Evolutionary conservation across 2,329 filamentous ascomycete species (phyloP).

Genomic region (Cadophora gregata): DNA sequence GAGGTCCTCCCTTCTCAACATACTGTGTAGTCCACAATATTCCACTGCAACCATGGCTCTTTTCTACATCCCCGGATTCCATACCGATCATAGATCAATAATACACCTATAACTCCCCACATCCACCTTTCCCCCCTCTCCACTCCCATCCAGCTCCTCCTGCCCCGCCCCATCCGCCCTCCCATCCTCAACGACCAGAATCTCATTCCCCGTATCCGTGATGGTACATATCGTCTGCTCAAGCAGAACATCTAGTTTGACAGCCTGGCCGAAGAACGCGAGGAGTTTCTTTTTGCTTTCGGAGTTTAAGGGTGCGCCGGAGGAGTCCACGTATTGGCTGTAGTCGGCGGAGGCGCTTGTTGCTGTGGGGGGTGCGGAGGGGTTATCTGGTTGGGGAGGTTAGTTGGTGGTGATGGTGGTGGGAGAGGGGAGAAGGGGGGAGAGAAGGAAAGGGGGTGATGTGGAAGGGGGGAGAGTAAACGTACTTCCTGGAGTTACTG

Average conservation of each 20-base stretch:
- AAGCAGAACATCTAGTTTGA: constrained; percentile 7
- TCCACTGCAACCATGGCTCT: no score
- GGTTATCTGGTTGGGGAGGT: neutral
- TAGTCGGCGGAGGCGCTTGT: constrained; percentile 22
- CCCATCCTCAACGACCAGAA: constrained; percentile 16
- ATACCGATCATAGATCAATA: constrained; percentile 8
- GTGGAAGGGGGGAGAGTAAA: neutral
- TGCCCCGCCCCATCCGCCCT: neutral
- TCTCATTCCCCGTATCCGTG: constrained; percentile 21
- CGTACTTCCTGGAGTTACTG: constrained; percentile 22
- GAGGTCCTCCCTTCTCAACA: no score
- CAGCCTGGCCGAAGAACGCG: constrained; percentile 24
- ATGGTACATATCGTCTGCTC: constrained; percentile 25
- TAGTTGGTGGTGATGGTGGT: neutral
- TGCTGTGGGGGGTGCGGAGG: constrained; percentile 14
- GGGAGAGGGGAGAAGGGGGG: neutral
- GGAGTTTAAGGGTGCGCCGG: constrained; percentile 15
- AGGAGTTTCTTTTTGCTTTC: constrained; percentile 22
- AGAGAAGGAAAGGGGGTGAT: no score
- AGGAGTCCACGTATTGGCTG: constrained; percentile 22
- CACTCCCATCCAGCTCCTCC: constrained; percentile 17
- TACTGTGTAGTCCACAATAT: no score
- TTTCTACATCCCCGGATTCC: no score
- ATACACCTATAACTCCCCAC: constrained; percentile 24
- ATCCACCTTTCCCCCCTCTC: constrained; percentile 6